Evolutionary conservation across 2,329 filamentous ascomycete species (phyloP).

Genomic region (Biscogniauxia sp.): DNA sequence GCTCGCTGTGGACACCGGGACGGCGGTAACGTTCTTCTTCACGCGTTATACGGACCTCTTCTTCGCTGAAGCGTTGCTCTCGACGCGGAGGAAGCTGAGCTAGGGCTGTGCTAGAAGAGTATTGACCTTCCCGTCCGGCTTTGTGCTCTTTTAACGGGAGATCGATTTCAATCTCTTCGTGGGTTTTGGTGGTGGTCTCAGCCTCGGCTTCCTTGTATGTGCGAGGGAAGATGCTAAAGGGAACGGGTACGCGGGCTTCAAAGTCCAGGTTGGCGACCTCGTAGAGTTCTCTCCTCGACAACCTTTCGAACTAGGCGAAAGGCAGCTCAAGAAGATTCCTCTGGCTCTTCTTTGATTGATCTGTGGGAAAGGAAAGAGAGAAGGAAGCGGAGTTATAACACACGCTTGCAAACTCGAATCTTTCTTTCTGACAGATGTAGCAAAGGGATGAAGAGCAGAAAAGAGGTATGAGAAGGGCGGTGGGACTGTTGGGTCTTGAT

Average conservation of each 20-base stretch:
- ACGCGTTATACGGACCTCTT: conserved; percentile 80
- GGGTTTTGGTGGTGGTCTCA: conserved; percentile 58
- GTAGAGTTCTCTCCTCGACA: conserved; percentile 46
- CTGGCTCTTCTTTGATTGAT: conserved; percentile 59
- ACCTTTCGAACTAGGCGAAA: conserved; percentile 52
- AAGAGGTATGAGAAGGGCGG: conserved; percentile 39
- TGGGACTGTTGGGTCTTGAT: conserved; percentile 32
- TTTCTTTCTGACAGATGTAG: conserved; percentile 30
- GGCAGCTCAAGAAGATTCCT: conserved; percentile 64
- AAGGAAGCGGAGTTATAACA: conserved; percentile 34
- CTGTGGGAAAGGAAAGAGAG: conserved; percentile 41
- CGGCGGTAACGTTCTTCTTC: conserved; percentile 74
- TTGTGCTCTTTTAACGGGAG: conserved; percentile 62
- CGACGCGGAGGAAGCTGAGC: conserved; percentile 62
- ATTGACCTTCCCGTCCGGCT: conserved; percentile 98
- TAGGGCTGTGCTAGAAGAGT: conserved; percentile 69
- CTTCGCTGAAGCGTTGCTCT: conserved; percentile 67
- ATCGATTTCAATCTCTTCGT: conserved; percentile 88
- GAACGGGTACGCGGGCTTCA: conserved; percentile 98
- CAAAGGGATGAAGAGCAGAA: conserved; percentile 41
- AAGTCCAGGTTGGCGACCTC: conserved; percentile 99
- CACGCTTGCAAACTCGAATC: conserved; percentile 36
- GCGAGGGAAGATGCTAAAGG: conserved; percentile 99
- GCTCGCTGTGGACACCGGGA: conserved; percentile 61
- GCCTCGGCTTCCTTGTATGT: conserved; percentile 74